Conservation (phyloP, 176 grass and related monocot species). For the Bolboschoenus planiculmis region DNA sequence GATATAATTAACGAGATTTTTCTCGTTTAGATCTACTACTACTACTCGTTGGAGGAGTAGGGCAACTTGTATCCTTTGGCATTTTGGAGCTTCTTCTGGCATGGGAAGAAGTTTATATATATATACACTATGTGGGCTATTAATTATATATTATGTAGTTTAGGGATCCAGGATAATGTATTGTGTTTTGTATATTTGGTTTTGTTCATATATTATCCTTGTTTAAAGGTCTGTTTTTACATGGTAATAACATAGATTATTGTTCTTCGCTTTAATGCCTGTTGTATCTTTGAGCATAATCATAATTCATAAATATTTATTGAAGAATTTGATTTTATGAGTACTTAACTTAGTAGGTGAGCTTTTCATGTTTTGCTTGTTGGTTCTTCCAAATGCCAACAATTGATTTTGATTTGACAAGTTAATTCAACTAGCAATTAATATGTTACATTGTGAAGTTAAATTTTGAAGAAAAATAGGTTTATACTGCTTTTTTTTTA, state of each 20-base stretch:
- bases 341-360: background rate
- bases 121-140: background rate
- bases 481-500: background rate
- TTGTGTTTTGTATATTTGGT: background rate
- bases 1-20: background rate
- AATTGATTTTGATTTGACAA: background rate
- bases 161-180: background rate
- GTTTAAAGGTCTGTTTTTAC: background rate
- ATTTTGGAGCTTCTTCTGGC: slow-evolving; percentile 15
- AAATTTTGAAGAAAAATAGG: background rate
- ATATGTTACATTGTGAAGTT: background rate
- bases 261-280: background rate
- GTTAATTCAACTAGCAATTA: background rate
- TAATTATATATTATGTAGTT: slow-evolving; percentile 1
- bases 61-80: slow-evolving; percentile 31
- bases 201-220: background rate
- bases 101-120: slow-evolving; percentile 17
- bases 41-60: slow-evolving; percentile 1
- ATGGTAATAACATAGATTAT: background rate
- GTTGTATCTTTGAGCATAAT: slow-evolving; percentile 7
- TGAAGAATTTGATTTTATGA: background rate
- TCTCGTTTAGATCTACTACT: slow-evolving; percentile 2
- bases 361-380: background rate
- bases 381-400: background rate
- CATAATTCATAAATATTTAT: background rate